A percentile compares a stretch with the other conserved stretches of the same genome.
Conservation (phyloP, 2,329 filamentous ascomycete species). For the Cladophialophora carrionii region DNA sequence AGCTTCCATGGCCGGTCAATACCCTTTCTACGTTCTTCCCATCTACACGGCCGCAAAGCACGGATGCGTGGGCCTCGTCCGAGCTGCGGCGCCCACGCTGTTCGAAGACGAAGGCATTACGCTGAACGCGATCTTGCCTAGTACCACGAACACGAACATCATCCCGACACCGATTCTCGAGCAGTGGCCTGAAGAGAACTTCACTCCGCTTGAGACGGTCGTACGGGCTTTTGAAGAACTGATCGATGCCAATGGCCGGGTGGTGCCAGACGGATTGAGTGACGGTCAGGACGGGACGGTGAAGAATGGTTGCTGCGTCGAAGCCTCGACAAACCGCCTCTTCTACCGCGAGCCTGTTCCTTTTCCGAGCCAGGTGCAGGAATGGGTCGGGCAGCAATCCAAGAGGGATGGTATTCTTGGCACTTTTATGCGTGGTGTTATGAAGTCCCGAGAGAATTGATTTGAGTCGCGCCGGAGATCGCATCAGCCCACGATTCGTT, state of each 20-base stretch:
- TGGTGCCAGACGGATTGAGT: slow-evolving; percentile 27
- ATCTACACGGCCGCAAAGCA: slow-evolving; percentile 60
- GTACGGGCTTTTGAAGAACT: slow-evolving; percentile 43
- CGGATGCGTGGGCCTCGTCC: slow-evolving; percentile 53
- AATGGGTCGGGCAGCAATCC: slow-evolving; percentile 10
- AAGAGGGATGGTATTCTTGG: slow-evolving; percentile 13
- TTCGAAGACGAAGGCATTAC: slow-evolving; percentile 41
- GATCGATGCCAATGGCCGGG: slow-evolving; percentile 26
- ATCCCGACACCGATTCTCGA: slow-evolving; percentile 39
- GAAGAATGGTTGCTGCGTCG: slow-evolving; percentile 15
- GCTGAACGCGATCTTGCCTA: slow-evolving; percentile 44
- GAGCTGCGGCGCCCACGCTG: slow-evolving; percentile 33
- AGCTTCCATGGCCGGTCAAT: slow-evolving; percentile 50
- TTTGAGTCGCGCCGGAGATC: too few species aligned
- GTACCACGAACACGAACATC: slow-evolving; percentile 43
- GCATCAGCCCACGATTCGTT: not conserved
- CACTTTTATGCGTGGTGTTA: slow-evolving; percentile 1
- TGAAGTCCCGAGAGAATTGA: not conserved
- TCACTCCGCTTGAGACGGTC: slow-evolving; percentile 45
- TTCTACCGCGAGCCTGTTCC: slow-evolving; percentile 17
- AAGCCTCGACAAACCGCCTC: not conserved
- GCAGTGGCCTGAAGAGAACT: slow-evolving; percentile 41
- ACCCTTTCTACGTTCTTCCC: slow-evolving; percentile 41
- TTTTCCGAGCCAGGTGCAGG: slow-evolving; percentile 7
- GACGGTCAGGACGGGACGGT: slow-evolving; percentile 36